Base-by-base conservation (phyloP, 306 rosid species). In the Mimosa bimucronata region DNA sequence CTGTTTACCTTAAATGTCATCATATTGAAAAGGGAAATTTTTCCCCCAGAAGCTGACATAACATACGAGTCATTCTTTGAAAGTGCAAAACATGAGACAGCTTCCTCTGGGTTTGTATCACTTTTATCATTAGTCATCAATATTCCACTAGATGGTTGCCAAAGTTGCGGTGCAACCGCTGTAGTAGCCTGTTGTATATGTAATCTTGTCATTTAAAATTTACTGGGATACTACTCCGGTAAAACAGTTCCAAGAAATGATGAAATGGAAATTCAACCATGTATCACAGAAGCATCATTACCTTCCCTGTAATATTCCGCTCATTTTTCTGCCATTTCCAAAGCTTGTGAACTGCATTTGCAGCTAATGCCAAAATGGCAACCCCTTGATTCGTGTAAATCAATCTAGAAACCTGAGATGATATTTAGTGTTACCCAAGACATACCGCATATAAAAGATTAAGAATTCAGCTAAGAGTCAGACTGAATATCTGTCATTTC, bases 261-360 rank as follows among this genome's bases (percentile, higher is more conserved):
- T 72, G 76, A 71, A 85, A 66, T 76, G 52, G 61, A 65, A 82
- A 75, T 64, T 45, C 68, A 79, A 74, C 77, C 48, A 31, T 34
- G 66, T n/a, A 81, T 78, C 31, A 48, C 34, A 64, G 45, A 75
- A 79, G 62, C 46, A 53, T 28, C 76, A 42, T 53, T 83, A 96
- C 99, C 98, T 90, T 93, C 73, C 81, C 93, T 0, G 88, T 3
- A 13, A 76, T 7, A 70, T 79, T 96, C 72, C 94, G 85, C 7
- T 93, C 97, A 91, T 89, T 93, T 86, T 91, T 88, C 90, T 90
- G 98, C 99, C 99, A 96, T 85, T 89, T 96, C 99, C 99, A 96
- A 80, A 96, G 94, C 85, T 96, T 96, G 82, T 96, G 99, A 82
- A 91, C 97, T 40, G 97, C 99, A 93, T 91, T 96, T 79, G 98